Evolutionary conservation across 352 stramenopile genomes (phyloP).

Genomic region (Phytophthora tubulina): DNA sequence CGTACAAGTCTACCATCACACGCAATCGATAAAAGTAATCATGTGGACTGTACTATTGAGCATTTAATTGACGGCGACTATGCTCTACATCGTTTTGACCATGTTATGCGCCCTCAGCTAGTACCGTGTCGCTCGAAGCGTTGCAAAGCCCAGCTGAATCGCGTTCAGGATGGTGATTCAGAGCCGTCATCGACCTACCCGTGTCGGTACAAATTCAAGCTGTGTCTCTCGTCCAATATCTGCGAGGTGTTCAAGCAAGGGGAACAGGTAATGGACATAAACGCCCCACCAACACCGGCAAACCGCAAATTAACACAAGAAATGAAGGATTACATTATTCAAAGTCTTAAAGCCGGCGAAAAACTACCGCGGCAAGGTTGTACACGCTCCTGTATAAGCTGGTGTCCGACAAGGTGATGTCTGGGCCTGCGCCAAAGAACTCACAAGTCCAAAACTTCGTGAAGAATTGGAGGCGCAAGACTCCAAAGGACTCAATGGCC

Average conservation of each 20-base stretch:
- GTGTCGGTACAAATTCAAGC: slow-evolving; percentile 9
- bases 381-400: background rate
- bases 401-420: background rate
- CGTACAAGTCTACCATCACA: background rate
- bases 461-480: slow-evolving; percentile 6
- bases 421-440: background rate
- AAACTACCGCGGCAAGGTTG: background rate
- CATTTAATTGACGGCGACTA: background rate
- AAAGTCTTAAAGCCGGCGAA: background rate
- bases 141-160: background rate
- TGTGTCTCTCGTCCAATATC: background rate
- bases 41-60: background rate
- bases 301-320: slow-evolving; percentile 3
- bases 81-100: background rate
- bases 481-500: slow-evolving; percentile 10
- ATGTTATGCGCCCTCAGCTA: background rate
- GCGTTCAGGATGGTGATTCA: background rate
- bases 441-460: slow-evolving; percentile 9
- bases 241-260: slow-evolving; percentile 4
- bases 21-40: background rate
- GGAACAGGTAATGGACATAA: slow-evolving; percentile 10
- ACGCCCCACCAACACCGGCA: background rate
- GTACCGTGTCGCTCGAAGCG: background rate
- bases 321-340: slow-evolving; percentile 12
- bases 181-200: background rate